These are phyloP conservation scores for Lasiodiplodia theobromae DNA, from an alignment of 2,329 filamentous ascomycete species.

Conservation along the genomic window DNA sequence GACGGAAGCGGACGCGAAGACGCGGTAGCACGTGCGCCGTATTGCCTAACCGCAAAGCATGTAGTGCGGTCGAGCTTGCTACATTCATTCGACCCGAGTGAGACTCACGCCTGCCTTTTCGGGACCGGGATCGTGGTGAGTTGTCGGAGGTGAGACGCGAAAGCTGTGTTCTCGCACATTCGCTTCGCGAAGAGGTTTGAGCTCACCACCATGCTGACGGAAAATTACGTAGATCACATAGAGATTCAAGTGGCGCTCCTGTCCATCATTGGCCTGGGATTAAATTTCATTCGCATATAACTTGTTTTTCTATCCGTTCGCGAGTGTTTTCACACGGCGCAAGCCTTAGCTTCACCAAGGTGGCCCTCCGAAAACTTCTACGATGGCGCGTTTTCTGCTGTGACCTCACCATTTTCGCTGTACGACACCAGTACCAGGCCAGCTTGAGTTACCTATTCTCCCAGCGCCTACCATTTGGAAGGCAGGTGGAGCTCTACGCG, in stretches of 20 bases:
- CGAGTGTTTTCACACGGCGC: neutral
- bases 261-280: neutral
- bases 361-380: neutral
- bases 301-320: neutral
- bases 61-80: neutral
- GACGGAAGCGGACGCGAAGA: slow-evolving; percentile 35
- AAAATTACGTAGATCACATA: neutral
- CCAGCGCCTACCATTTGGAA: neutral
- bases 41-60: slow-evolving; percentile 1
- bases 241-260: neutral
- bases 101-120: neutral
- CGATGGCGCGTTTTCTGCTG: neutral
- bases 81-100: neutral
- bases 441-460: neutral
- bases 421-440: neutral
- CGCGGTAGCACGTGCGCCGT: slow-evolving; percentile 44
- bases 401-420: neutral
- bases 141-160: neutral
- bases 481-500: neutral
- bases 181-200: neutral
- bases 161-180: neutral
- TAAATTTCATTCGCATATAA: neutral
- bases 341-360: neutral
- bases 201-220: neutral
- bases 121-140: neutral